These are phyloP conservation scores for Lathyrus aphaca DNA, from an alignment of 306 rosid species.

Conservation along the genomic window DNA sequence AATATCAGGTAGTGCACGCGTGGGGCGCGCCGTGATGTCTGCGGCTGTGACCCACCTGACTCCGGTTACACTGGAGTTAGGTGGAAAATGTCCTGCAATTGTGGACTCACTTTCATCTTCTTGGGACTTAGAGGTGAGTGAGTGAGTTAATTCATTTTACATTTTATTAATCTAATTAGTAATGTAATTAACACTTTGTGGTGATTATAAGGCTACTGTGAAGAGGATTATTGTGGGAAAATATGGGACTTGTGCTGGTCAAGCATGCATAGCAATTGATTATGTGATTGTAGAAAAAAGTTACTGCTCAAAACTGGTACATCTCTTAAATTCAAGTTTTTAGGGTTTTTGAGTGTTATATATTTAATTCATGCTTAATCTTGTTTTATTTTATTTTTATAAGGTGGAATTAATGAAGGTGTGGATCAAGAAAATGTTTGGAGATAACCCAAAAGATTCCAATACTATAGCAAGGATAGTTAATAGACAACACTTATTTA, in stretches of 20 bases:
- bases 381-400: conserved; percentile 25
- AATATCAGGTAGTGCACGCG: conserved; percentile 61
- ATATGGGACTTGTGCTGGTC: conserved; percentile 76
- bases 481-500: conserved; percentile 58
- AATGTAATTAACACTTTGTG: not conserved
- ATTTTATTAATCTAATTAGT: not conserved
- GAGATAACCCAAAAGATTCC: conserved; percentile 54
- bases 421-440: conserved; percentile 61
- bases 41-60: conserved; percentile 72
- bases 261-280: conserved; percentile 77
- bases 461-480: conserved; percentile 61
- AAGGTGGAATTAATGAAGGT: conserved; percentile 62
- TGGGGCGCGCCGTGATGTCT: conserved; percentile 65
- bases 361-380: not conserved
- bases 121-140: conserved; percentile 62
- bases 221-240: conserved; percentile 66
- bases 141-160: conserved; percentile 22
- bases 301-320: conserved; percentile 55
- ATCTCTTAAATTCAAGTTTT: not conserved
- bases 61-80: conserved; percentile 73
- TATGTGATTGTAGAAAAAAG: conserved; percentile 60
- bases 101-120: conserved; percentile 68
- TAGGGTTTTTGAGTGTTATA: not conserved
- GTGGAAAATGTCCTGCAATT: conserved; percentile 84
- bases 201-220: conserved; percentile 48